Percentiles rank a stretch among this genome's conserved stretches.
Evolutionary conservation across 805 yeast genomes (phyloP).

Genomic region (Vanderwaltozyma yarrowii): DNA sequence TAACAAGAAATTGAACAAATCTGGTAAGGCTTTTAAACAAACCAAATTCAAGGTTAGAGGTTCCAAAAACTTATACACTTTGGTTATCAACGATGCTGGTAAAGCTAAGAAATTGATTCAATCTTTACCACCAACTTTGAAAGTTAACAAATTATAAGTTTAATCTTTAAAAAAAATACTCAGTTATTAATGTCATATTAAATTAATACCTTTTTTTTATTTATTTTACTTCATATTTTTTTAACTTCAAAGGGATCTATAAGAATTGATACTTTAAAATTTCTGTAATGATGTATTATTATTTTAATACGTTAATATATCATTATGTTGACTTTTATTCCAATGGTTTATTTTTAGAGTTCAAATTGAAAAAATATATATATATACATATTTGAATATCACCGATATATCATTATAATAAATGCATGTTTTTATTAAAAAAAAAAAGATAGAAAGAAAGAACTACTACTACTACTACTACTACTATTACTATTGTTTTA

Average conservation of each 20-base stretch:
- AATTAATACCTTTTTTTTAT: background rate
- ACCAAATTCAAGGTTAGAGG: constrained; percentile 99
- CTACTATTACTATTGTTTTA: background rate
- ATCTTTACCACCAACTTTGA: constrained; percentile 91
- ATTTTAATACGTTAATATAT: too few species aligned
- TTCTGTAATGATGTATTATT: background rate
- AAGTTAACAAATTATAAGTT: constrained; percentile 43
- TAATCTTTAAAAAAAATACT: background rate
- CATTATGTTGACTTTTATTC: background rate
- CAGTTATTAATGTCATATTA: background rate
- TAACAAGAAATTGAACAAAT: constrained; percentile 71
- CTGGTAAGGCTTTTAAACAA: constrained; percentile 79
- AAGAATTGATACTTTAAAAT: background rate
- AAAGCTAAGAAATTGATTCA: constrained; percentile 97
- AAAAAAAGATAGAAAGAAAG: too few species aligned
- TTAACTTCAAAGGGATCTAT: too few species aligned
- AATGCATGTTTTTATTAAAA: constrained; percentile 11
- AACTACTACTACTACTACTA: background rate
- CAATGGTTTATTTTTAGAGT: background rate
- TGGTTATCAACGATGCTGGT: constrained; percentile 88
- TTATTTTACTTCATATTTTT: background rate
- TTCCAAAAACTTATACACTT: constrained; percentile 86
- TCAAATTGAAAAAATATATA: background rate
- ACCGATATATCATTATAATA: constrained; percentile 7
- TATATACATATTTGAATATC: constrained; percentile 2